Base-by-base conservation (phyloP, 352 stramenopile genomes). In the Vaucheria bursata region DNA sequence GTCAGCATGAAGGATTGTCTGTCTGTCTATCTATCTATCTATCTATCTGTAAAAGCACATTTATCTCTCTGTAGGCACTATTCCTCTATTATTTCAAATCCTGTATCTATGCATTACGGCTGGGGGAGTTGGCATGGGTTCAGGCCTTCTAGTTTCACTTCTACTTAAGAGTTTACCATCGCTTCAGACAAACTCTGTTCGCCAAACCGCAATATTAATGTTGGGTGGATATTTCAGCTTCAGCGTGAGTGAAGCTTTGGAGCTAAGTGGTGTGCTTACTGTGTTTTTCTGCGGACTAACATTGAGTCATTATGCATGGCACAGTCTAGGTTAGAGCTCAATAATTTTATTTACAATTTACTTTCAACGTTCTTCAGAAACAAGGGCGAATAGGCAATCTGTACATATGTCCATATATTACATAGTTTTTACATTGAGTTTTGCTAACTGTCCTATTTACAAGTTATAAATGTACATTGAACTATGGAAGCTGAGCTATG, bases 241-340 rank as follows among this genome's bases (percentile, higher is more conserved):
- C 52, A 80, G 73, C 33, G 25, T 86, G n/a, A 84, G 75, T 52
- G 82, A 86, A 52, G 80, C 81, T 12, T 73, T 86, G 3, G 73
- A 85, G 18, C 64, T 84, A 32, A 84, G 65, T 34, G 82, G 82
- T 29, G 79, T 86, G n/a, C 52, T 86, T 18, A 71, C 82, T 12
- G 82, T 86, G 12, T 86, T 86, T 66, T 85, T 86, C 37, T 85
- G 75, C 50, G 82, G 82, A n/a, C 40, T 86, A 8, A 86, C 81
- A 25, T 49, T 86, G 12, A 83, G 69, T 29, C 82, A 86, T 71
- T 86, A 86, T 49, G 82, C 82, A n/a, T 86, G 82, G 82, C 82
- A 86, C 74, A 80, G 38, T 31, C 74, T 86, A 12, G 73, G 68
- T 18, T 29, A 64, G 85, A 50, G 82, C 82, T 25, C 77, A 86